Base-by-base conservation (phyloP, 352 stramenopile genomes). In the Globisporangium okanoganense region DNA sequence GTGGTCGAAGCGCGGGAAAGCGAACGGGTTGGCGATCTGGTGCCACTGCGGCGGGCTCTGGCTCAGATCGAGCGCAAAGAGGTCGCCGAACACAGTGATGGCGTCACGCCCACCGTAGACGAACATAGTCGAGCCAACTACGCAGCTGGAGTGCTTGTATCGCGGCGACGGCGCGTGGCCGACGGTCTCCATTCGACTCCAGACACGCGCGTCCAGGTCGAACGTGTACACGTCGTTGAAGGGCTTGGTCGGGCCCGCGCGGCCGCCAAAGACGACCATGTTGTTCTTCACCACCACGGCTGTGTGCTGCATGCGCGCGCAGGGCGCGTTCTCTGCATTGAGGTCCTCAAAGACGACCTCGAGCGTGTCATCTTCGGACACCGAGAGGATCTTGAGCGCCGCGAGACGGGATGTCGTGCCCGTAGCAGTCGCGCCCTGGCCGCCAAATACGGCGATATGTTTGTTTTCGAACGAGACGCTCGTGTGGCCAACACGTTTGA, bases 191-290 rank as follows among this genome's bases (percentile, higher is more conserved):
- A 87, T 41, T 31, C 67, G 56, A 18, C 74, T 64, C 84, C 80
- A 92, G 27, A 35, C 60, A 43, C 76, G 76, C 10, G 69, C 74
- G 22, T 68, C 57, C 4, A 91, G 51, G 40, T 92, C 63, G 33
- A 93, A 76, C 14, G 67, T 57, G 56, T 73, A 81, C 3, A 94
- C 50, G 45, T 95, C 87, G 43, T 83, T 76, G 25, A 92, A 72
- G 49, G 83, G 71, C 43, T 86, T 90, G 5, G 74, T 68, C 6
- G 87, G 87, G 13, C 85, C 85, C 18, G 74, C 76, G 18, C 87
- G 87, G 38, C 87, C 87, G 49, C 87, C 87, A 73, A 95, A 94
- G 4, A 95, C 65, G 38, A 94, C 29, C 85, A 95, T 92, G 3
- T 70, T 63, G 47, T 69, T 72, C 47, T 56, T 61, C 3, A 83